A percentile compares a stretch with the other conserved stretches of the same genome.
Evolutionary conservation across 2,329 filamentous ascomycete species (phyloP).

Genomic region (Lasiodiplodia hormozganensis): DNA sequence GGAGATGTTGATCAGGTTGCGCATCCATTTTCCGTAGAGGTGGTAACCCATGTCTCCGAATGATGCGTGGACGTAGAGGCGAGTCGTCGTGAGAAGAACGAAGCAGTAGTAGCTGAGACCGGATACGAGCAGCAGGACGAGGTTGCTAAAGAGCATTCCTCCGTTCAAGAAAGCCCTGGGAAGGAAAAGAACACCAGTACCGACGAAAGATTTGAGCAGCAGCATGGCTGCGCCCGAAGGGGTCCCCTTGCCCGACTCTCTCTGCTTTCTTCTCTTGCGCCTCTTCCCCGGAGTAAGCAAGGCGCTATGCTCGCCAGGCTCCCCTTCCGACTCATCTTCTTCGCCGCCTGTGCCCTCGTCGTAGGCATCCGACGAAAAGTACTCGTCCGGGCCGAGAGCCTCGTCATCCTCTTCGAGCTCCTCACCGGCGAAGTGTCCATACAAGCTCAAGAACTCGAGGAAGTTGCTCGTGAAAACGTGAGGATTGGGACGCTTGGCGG

Average conservation of each 20-base stretch:
- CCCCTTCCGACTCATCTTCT: conserved; percentile 67
- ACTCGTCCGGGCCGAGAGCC: conserved; percentile 83
- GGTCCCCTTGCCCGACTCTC: conserved; percentile 77
- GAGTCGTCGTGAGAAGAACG: conserved; percentile 86
- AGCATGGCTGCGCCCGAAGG: conserved; percentile 82
- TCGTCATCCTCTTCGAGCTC: conserved; percentile 97
- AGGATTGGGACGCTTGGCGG: conserved; percentile 47
- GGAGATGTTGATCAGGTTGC: conserved; percentile 83
- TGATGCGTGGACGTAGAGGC: conserved; percentile 86
- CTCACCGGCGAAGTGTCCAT: conserved; percentile 97
- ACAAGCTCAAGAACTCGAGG: conserved; percentile 92
- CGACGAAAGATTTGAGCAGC: conserved; percentile 96
- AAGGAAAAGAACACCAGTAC: conserved; percentile 92
- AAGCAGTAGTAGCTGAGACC: conserved; percentile 96
- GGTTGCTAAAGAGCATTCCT: conserved; percentile 94
- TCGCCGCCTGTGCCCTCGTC: conserved; percentile 56
- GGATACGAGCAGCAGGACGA: conserved; percentile 87
- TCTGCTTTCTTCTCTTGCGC: conserved; percentile 78
- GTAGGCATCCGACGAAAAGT: conserved; percentile 81
- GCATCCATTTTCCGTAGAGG: conserved; percentile 90
- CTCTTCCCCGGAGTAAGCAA: conserved; percentile 73
- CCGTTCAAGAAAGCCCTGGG: conserved; percentile 94
- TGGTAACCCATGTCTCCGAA: conserved; percentile 97
- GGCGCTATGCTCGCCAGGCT: conserved; percentile 85
- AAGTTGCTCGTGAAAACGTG: conserved; percentile 89